These are phyloP conservation scores for Pythium aquatile DNA, from an alignment of 352 stramenopile species.

Conservation along the genomic window DNA sequence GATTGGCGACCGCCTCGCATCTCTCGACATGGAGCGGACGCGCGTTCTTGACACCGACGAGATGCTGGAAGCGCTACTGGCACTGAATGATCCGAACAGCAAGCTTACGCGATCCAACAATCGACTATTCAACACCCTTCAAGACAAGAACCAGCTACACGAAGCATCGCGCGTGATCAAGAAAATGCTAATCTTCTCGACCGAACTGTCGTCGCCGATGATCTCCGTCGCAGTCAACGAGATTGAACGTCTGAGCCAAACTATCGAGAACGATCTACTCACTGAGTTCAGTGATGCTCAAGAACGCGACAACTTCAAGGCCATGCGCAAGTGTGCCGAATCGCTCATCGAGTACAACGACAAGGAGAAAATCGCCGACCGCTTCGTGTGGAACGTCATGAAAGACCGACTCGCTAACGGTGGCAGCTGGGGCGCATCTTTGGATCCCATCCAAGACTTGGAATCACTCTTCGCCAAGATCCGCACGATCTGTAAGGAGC, in stretches of 20 bases:
- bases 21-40: constrained; percentile 59
- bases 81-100: constrained; percentile 62
- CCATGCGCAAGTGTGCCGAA: constrained; percentile 58
- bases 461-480: constrained; percentile 62
- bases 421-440: constrained; percentile 19
- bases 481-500: constrained; percentile 55
- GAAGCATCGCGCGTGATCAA: constrained; percentile 70
- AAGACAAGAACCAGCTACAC: constrained; percentile 68
- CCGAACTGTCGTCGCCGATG: constrained; percentile 58
- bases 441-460: constrained; percentile 67
- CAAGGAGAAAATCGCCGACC: constrained; percentile 79
- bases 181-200: constrained; percentile 70
- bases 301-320: constrained; percentile 42
- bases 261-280: constrained; percentile 71
- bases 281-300: constrained; percentile 74
- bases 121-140: constrained; percentile 57
- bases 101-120: constrained; percentile 61
- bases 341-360: constrained; percentile 83
- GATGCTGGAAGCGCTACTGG: constrained; percentile 69
- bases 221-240: constrained; percentile 59
- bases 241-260: constrained; percentile 74
- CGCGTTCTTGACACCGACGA: constrained; percentile 77
- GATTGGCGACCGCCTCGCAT: constrained; percentile 66
- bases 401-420: constrained; percentile 64
- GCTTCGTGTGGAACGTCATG: constrained; percentile 85